These are phyloP conservation scores for Silene latifolia DNA, from an alignment of 148 eudicot genomes.

Conservation along the genomic window DNA sequence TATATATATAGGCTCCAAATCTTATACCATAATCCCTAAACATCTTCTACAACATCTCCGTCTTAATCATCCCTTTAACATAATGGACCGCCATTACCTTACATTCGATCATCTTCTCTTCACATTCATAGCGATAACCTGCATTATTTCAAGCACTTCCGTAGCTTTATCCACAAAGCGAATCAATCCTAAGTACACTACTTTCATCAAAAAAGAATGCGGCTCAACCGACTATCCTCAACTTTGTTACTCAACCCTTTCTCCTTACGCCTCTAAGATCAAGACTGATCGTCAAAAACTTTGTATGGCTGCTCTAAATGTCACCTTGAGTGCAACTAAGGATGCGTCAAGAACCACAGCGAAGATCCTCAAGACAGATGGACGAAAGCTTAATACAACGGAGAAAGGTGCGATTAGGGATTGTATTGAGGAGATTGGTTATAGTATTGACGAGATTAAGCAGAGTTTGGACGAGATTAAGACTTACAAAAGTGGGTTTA, in stretches of 20 bases:
- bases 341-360: neutral
- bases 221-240: conserved; percentile 15
- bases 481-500: conserved; percentile 13
- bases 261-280: conserved; percentile 23
- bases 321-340: conserved; percentile 3
- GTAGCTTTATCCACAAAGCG: conserved; percentile 7
- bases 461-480: conserved; percentile 10
- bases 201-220: conserved; percentile 16
- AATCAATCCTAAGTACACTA: neutral
- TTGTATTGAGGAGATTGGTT: conserved; percentile 15
- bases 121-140: neutral
- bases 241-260: conserved; percentile 11
- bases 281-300: conserved; percentile 5
- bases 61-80: neutral
- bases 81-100: neutral
- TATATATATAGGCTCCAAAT: neutral
- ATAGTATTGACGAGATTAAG: conserved; percentile 17
- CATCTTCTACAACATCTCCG: neutral
- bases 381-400: neutral
- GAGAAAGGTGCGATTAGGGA: conserved; percentile 10
- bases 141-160: neutral
- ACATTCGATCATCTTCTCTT: neutral
- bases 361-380: neutral
- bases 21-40: neutral
- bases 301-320: neutral